These are phyloP conservation scores for Calonectria fujianensis DNA, from an alignment of 2,329 filamentous ascomycete species.

Conservation along the genomic window DNA sequence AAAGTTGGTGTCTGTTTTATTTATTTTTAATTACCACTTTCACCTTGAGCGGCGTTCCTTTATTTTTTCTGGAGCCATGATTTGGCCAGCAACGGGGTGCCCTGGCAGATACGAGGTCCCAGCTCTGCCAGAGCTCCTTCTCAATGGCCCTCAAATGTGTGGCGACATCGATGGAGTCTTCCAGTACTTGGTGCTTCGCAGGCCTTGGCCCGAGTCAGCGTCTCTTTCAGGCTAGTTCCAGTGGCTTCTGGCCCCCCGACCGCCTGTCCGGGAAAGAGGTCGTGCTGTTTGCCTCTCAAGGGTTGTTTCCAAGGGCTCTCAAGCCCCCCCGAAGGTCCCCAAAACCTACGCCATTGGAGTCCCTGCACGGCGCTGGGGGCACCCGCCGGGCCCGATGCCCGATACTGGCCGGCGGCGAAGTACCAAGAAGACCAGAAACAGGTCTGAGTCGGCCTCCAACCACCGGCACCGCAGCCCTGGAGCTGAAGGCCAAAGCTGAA, in stretches of 20 bases:
- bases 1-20: constrained; percentile 41
- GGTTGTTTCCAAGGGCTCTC: constrained; percentile 27
- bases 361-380: constrained; percentile 46
- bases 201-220: constrained; percentile 49
- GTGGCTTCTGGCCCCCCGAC: constrained; percentile 47
- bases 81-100: constrained; percentile 28
- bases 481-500: constrained; percentile 30
- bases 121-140: constrained; percentile 38
- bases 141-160: constrained; percentile 41
- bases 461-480: constrained; percentile 32
- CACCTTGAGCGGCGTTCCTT: not conserved
- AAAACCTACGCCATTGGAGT: constrained; percentile 32
- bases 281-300: constrained; percentile 40
- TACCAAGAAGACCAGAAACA: constrained; percentile 23
- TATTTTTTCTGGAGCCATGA: constrained; percentile 34
- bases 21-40: constrained; percentile 21
- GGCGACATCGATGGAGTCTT: constrained; percentile 48
- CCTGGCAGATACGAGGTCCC: constrained; percentile 39
- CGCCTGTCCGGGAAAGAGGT: constrained; percentile 48
- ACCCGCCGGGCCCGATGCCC: constrained; percentile 38
- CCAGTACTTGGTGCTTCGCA: constrained; percentile 45
- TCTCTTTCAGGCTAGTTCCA: constrained; percentile 52
- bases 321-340: constrained; percentile 33
- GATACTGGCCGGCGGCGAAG: constrained; percentile 10
- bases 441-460: constrained; percentile 26